These are phyloP conservation scores for Phaeotremella fagi DNA, from an alignment of 768 basidiomycete species.

Conservation along the genomic window DNA sequence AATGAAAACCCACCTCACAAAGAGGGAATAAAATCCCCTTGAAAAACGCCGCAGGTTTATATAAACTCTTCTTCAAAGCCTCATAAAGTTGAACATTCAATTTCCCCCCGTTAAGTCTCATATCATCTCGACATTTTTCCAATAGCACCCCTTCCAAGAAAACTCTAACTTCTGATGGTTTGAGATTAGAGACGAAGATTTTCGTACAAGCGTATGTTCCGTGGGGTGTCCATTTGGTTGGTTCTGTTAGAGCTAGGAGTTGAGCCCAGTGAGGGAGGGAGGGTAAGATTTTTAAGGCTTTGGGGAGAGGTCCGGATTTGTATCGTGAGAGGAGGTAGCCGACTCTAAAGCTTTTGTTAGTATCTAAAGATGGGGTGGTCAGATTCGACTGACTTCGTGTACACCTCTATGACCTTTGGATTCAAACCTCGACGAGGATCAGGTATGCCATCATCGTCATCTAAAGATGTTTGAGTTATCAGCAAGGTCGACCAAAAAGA, in stretches of 20 bases:
- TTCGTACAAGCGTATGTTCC: constrained; percentile 89
- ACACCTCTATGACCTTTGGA: constrained; percentile 86
- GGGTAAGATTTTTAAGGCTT: constrained; percentile 96
- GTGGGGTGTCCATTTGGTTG: constrained; percentile 92
- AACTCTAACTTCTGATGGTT: constrained; percentile 85
- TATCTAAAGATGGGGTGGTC: not conserved
- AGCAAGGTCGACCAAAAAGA: constrained; percentile 1
- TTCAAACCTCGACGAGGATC: constrained; percentile 85
- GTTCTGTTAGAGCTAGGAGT: constrained; percentile 83
- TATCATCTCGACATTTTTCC: constrained; percentile 83
- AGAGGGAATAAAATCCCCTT: constrained; percentile 96
- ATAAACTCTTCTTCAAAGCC: constrained; percentile 81
- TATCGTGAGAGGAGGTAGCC: constrained; percentile 80
- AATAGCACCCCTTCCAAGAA: constrained; percentile 88
- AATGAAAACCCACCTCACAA: constrained; percentile 63
- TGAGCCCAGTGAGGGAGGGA: constrained; percentile 94
- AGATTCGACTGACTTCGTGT: constrained; percentile 66
- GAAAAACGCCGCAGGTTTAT: constrained; percentile 97
- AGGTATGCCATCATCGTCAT: constrained; percentile 49
- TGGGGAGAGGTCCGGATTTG: constrained; percentile 89
- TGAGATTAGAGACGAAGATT: constrained; percentile 95
- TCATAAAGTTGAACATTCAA: constrained; percentile 91
- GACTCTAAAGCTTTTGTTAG: constrained; percentile 56
- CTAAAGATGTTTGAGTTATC: too few species aligned
- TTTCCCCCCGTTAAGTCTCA: constrained; percentile 70